These are phyloP conservation scores for Mycena vitilis DNA, from an alignment of 768 basidiomycete genomes.

Conservation along the genomic window DNA sequence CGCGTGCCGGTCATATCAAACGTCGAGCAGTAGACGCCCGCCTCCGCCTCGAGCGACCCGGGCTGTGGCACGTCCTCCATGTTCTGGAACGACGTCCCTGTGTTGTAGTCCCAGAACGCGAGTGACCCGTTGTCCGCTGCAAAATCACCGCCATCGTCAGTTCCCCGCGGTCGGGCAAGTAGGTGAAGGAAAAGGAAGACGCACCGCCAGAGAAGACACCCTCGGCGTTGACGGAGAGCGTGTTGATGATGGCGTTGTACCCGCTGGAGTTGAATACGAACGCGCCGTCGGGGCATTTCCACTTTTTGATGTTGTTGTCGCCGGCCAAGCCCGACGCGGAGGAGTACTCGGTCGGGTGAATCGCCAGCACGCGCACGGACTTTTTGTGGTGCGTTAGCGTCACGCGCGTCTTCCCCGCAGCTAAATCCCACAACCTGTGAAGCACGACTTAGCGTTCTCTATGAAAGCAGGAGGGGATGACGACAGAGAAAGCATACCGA, in stretches of 20 bases:
- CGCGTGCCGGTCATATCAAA: conserved; percentile 97
- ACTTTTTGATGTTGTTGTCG: conserved; percentile 99
- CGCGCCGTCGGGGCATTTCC: conserved; percentile 96
- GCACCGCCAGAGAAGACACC: conserved; percentile 97
- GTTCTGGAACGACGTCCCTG: conserved; percentile 95
- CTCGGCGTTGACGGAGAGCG: conserved; percentile 91
- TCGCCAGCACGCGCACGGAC: no score
- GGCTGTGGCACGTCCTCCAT: conserved; percentile 95
- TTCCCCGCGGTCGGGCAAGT: no score
- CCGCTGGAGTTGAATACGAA: conserved; percentile 98
- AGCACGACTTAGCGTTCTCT: no score
- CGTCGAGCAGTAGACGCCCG: conserved; percentile 96
- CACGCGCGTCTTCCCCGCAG: conserved; percentile 99
- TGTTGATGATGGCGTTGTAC: conserved; percentile 98
- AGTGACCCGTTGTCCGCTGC: conserved; percentile 92
- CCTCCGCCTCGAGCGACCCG: conserved; percentile 96
- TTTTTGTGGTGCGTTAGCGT: no score
- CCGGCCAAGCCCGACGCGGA: no score
- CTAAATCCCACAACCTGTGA: no score
- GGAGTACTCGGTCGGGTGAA: no score
- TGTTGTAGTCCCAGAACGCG: conserved; percentile 94
- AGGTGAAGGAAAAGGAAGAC: no score
- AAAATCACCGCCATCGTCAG: no score
- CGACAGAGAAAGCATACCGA: conserved; percentile 92
- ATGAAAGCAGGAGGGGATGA: no score